Conservation (phyloP, 2,329 filamentous ascomycete genomes). For the Epichloe hybrida region DNA sequence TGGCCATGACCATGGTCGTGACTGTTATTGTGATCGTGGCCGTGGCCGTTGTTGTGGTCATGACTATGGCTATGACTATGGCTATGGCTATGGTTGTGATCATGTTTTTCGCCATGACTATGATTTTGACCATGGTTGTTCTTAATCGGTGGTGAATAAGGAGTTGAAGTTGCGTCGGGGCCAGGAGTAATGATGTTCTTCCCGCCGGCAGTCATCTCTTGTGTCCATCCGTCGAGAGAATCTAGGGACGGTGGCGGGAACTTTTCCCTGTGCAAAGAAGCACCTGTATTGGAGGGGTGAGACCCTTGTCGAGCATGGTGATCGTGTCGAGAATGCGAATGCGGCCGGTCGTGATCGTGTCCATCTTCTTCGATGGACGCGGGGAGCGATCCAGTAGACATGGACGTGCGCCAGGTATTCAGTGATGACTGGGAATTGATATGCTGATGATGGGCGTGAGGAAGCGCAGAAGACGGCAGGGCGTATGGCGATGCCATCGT, state of each 20-base stretch:
- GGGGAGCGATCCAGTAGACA: constrained; percentile 20
- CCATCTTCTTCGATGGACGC: constrained; percentile 18
- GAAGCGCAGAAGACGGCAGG: constrained; percentile 35
- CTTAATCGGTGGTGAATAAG: constrained; percentile 11
- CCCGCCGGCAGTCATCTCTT: constrained; percentile 26
- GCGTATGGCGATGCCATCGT: constrained; percentile 39
- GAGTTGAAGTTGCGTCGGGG: constrained; percentile 14
- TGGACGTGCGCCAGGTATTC: constrained; percentile 23
- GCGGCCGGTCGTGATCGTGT: constrained; percentile 15
- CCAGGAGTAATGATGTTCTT: constrained; percentile 25
- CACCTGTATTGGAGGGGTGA: constrained; percentile 18
- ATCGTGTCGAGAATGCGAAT: constrained; percentile 15
- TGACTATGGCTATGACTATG: constrained; percentile 10
- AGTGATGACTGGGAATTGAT: constrained; percentile 27
- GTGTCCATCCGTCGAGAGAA: constrained; percentile 26
- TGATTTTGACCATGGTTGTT: constrained; percentile 11
- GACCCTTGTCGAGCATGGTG: constrained; percentile 18
- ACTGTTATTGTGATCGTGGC: constrained; percentile 9
- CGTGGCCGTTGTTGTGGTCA: background rate
- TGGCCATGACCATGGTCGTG: constrained; percentile 15
- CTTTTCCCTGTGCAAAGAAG: constrained; percentile 17
- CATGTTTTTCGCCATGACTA: background rate
- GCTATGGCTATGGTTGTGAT: constrained; percentile 16
- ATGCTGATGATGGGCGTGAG: constrained; percentile 32
- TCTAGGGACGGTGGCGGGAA: constrained; percentile 19